Evolutionary conservation across 73 alveolate genomes (phyloP).

Genomic region (Halteria grandinella): DNA sequence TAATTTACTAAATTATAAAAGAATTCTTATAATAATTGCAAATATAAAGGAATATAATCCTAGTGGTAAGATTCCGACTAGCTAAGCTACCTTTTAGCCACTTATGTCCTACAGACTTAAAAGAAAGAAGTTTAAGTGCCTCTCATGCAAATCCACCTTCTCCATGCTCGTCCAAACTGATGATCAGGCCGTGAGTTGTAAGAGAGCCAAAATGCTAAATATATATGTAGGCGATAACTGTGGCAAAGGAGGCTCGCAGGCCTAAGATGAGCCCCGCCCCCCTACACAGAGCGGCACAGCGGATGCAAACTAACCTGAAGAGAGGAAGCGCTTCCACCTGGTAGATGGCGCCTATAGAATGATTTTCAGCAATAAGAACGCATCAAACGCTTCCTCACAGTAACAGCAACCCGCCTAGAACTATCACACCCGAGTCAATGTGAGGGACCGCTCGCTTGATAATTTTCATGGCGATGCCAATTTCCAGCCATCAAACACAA

Average conservation of each 20-base stretch:
- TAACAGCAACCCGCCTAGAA: too few species aligned
- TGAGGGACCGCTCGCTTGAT: conserved; percentile 42
- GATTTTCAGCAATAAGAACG: conserved; percentile 15
- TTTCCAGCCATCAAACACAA: neutral
- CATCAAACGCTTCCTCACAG: too few species aligned
- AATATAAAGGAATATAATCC: neutral
- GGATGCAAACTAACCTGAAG: neutral
- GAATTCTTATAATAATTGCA: neutral
- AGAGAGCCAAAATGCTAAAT: neutral
- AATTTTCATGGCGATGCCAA: conserved; percentile 42
- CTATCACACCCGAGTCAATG: conserved; percentile 29
- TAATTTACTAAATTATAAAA: neutral
- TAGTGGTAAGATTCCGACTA: neutral
- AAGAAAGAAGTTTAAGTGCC: conserved; percentile 18
- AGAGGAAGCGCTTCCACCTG: neutral
- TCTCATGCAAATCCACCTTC: neutral
- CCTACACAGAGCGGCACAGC: neutral
- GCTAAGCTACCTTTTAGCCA: too few species aligned
- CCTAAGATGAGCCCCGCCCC: neutral
- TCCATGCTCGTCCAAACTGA: neutral
- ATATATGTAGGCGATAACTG: conserved; percentile 27
- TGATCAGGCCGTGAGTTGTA: conserved; percentile 5
- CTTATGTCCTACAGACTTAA: conserved; percentile 29
- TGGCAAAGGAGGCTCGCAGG: conserved; percentile 1
- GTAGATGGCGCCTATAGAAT: conserved; percentile 49